A percentile compares a stretch with the other conserved stretches of the same genome.
Evolutionary conservation across 805 yeast genomes (phyloP).

Genomic region (Soucietia sequanensis): DNA sequence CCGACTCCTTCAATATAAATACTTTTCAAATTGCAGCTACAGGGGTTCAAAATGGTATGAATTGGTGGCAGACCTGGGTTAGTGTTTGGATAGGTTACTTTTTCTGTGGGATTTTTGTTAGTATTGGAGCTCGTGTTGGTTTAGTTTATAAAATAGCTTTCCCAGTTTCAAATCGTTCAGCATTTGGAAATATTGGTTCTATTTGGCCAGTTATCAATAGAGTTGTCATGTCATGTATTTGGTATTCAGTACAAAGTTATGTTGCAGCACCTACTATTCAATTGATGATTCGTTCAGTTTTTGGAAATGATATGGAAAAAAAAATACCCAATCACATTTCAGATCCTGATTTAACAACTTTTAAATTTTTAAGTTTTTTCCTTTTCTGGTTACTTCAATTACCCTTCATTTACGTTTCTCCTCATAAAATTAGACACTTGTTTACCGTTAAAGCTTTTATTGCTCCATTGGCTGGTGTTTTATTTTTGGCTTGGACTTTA

Average conservation of each 20-base stretch:
- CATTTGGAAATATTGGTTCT: conserved; percentile 86
- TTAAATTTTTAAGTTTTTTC: conserved; percentile 72
- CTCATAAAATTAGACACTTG: conserved; percentile 78
- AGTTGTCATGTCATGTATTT: conserved; percentile 81
- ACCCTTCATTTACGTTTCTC: conserved; percentile 79
- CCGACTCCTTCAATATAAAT: conserved; percentile 86
- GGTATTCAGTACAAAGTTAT: conserved; percentile 88
- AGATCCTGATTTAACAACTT: conserved; percentile 64
- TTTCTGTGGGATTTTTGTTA: conserved; percentile 67
- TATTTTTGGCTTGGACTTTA: conserved; percentile 80
- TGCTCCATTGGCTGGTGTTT: conserved; percentile 82
- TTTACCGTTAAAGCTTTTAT: conserved; percentile 78
- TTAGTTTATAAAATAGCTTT: conserved; percentile 78
- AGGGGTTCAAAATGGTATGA: conserved; percentile 63
- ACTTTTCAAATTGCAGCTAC: conserved; percentile 92
- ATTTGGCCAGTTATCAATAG: conserved; percentile 87
- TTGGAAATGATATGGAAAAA: conserved; percentile 59
- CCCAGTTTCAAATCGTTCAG: conserved; percentile 77
- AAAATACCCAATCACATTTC: conserved; percentile 64
- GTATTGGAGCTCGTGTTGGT: conserved; percentile 75
- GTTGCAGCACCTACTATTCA: conserved; percentile 66
- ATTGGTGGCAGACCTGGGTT: conserved; percentile 92
- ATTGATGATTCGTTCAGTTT: conserved; percentile 73
- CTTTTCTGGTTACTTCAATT: conserved; percentile 77
- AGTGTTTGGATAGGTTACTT: conserved; percentile 85